Percentiles rank a stretch among this genome's conserved stretches.
Conservation (phyloP, 225 moss, liverwort and hornwort species). For the Sphagnum tenellum region DNA sequence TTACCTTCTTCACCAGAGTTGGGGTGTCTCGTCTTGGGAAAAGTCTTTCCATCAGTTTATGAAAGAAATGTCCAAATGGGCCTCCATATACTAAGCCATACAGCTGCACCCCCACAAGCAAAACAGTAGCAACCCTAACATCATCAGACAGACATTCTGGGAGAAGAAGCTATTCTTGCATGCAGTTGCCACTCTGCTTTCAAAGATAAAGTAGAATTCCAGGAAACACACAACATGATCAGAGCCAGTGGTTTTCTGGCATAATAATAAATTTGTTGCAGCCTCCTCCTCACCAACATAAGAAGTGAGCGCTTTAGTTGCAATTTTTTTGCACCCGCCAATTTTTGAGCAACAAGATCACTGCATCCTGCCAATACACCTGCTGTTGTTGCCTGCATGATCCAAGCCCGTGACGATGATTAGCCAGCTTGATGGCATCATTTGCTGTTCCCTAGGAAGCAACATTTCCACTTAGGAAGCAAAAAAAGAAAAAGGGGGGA, state of each 20-base stretch:
- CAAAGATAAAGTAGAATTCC: no score
- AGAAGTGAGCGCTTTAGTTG: conserved; percentile 60
- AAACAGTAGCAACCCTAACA: neutral
- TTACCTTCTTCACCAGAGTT: conserved; percentile 78
- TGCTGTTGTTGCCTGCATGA: conserved; percentile 66
- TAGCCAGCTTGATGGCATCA: neutral
- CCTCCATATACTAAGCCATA: conserved; percentile 86
- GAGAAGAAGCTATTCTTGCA: no score
- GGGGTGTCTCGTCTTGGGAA: conserved; percentile 67
- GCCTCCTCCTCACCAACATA: conserved; percentile 41
- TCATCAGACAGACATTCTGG: neutral
- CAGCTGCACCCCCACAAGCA: conserved; percentile 33
- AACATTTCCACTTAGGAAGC: no score
- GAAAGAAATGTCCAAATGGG: conserved; percentile 90
- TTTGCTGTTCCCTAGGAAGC: no score
- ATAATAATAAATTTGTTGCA: neutral
- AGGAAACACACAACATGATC: no score
- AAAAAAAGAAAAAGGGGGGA: no score
- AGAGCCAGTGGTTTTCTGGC: neutral
- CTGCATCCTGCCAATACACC: conserved; percentile 76
- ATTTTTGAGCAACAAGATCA: conserved; percentile 79
- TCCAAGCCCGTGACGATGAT: neutral
- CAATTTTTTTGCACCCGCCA: conserved; percentile 65
- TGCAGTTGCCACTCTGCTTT: no score
- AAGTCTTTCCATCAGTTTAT: conserved; percentile 72